A percentile compares a stretch with the other conserved stretches of the same genome.
Evolutionary conservation across 2,329 filamentous ascomycete genomes (phyloP).

Genomic region (Pseudocercospora pini-densiflorae): DNA sequence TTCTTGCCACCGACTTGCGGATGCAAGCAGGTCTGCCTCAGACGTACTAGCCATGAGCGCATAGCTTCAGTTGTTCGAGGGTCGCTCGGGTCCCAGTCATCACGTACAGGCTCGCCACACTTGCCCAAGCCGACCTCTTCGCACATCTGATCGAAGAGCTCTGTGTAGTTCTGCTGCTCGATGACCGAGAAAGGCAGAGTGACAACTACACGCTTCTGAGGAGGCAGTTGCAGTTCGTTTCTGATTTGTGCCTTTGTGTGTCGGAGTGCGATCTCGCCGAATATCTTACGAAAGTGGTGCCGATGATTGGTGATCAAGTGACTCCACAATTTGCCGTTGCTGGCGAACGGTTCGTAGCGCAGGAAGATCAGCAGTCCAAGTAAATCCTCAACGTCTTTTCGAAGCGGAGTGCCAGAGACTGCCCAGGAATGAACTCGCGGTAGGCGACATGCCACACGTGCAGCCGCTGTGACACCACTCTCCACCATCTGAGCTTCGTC

Average conservation of each 20-base stretch:
- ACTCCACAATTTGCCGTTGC: slow-evolving; percentile 68
- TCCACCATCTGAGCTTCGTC: slow-evolving; percentile 92
- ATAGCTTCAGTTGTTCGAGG: slow-evolving; percentile 67
- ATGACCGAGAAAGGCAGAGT: slow-evolving; percentile 88
- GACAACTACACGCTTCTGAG: slow-evolving; percentile 84
- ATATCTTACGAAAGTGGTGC: slow-evolving; percentile 68
- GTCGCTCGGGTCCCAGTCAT: slow-evolving; percentile 69
- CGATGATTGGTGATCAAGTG: slow-evolving; percentile 65
- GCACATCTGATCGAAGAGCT: slow-evolving; percentile 76
- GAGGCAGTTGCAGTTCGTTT: slow-evolving; percentile 76
- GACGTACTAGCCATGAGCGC: slow-evolving; percentile 75
- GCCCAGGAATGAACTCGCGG: slow-evolving; percentile 89
- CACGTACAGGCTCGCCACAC: slow-evolving; percentile 64
- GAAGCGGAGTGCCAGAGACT: slow-evolving; percentile 87
- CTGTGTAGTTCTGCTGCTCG: slow-evolving; percentile 86
- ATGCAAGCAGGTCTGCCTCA: slow-evolving; percentile 84
- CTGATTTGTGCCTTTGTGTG: slow-evolving; percentile 85
- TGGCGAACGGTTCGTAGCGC: slow-evolving; percentile 75
- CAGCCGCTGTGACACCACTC: slow-evolving; percentile 81
- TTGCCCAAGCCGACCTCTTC: slow-evolving; percentile 68
- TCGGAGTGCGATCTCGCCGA: slow-evolving; percentile 73
- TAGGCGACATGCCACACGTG: slow-evolving; percentile 76
- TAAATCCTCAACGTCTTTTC: slow-evolving; percentile 77
- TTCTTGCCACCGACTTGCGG: slow-evolving; percentile 77
- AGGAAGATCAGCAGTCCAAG: slow-evolving; percentile 83